Evolutionary conservation across 257 asterid genomes (phyloP).

Genomic region (Solanum pinnatisectum): DNA sequence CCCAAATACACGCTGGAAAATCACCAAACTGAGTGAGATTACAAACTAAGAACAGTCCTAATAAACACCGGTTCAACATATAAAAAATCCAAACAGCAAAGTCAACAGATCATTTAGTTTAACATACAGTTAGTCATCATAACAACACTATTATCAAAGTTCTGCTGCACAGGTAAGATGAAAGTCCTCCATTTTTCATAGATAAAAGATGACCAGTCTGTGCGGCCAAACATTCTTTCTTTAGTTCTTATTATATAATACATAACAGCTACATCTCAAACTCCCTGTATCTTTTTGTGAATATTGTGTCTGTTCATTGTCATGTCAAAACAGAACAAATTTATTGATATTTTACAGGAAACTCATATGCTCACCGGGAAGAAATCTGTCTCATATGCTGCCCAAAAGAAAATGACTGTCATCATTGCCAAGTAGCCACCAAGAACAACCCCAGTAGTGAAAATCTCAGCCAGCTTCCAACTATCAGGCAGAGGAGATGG

Average conservation of each 20-base stretch:
- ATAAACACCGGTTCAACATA: neutral
- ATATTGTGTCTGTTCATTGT: neutral
- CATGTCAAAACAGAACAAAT: neutral
- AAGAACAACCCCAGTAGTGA: conserved; percentile 81
- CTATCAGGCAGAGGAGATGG: conserved; percentile 98
- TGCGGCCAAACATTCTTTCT: neutral
- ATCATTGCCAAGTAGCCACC: conserved; percentile 94
- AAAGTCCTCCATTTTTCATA: neutral
- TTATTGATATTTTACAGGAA: neutral
- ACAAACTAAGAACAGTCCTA: neutral
- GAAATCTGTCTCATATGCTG: conserved; percentile 77
- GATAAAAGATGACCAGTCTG: neutral
- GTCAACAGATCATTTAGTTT: neutral
- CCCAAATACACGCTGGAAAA: conserved; percentile 58
- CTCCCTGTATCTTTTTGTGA: neutral
- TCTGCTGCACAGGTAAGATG: neutral
- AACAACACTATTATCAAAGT: neutral
- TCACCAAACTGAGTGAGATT: neutral
- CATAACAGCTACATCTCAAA: neutral
- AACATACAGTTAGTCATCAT: neutral
- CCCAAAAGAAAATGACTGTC: conserved; percentile 99
- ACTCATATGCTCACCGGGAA: conserved; percentile 55
- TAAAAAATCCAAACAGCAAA: neutral
- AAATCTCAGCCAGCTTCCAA: conserved; percentile 94
- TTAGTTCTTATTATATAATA: neutral